phyloP scores from a whole-genome alignment of 345 rosid species.

The Eutrema japonicum region DNA sequence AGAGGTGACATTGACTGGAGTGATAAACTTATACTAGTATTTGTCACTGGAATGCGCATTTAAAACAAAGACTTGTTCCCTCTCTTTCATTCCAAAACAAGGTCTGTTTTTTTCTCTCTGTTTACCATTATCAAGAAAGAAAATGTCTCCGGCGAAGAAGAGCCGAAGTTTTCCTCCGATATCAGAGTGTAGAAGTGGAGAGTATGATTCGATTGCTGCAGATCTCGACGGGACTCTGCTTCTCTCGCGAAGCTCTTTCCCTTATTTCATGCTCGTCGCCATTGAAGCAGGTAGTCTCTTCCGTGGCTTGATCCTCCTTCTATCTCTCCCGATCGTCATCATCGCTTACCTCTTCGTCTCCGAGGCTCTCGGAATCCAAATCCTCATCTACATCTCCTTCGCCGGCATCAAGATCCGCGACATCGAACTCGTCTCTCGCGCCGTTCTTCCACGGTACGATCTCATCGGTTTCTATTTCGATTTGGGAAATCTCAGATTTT shows the following conservation, averaged over 20 bases:
- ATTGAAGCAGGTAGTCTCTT: slow-evolving; percentile 90
- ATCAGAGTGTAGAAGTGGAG: slow-evolving; percentile 51
- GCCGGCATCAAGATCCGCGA: slow-evolving; percentile 91
- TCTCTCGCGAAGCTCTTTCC: slow-evolving; percentile 75
- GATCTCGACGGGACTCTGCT: slow-evolving; percentile 96
- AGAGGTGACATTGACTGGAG: neutral
- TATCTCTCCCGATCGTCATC: slow-evolving; percentile 74
- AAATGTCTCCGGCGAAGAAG: slow-evolving; percentile 49
- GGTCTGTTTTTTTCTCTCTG: no score
- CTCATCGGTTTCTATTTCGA: neutral
- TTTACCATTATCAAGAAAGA: neutral
- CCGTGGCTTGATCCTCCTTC: slow-evolving; percentile 79
- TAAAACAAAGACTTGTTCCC: slow-evolving; percentile 57
- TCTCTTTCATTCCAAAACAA: slow-evolving; percentile 34
- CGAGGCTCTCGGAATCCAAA: slow-evolving; percentile 86
- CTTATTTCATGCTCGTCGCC: slow-evolving; percentile 95
- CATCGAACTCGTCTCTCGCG: slow-evolving; percentile 90
- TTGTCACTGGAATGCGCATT: slow-evolving; percentile 41
- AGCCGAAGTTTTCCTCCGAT: slow-evolving; percentile 60
- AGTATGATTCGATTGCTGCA: slow-evolving; percentile 75
- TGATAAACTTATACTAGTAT: neutral
- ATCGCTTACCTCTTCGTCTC: slow-evolving; percentile 83
- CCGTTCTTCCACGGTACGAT: slow-evolving; percentile 81
- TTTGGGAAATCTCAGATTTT: neutral
- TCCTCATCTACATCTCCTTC: slow-evolving; percentile 87